phyloP scores from a whole-genome alignment of 371 early-diverging fungal species.

The Parasitella parasitica region DNA sequence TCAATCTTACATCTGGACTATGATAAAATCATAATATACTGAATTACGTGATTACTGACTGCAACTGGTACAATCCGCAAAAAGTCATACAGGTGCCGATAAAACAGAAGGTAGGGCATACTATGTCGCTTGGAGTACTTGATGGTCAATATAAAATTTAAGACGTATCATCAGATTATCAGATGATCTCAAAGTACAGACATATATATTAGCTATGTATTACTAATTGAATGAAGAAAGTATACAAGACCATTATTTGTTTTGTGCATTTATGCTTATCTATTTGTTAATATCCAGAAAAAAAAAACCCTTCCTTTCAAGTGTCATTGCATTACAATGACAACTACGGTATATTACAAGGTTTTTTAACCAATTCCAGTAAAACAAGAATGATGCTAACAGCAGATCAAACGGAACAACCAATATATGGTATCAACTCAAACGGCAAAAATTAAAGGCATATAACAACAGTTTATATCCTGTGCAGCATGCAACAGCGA shows the following conservation, averaged over 20 bases:
- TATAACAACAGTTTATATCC: conserved; percentile 71
- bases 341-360: conserved; percentile 83
- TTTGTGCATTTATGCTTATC: neutral
- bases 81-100: no score
- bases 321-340: conserved; percentile 85
- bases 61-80: conserved; percentile 79
- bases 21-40: conserved; percentile 92
- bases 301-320: conserved; percentile 90
- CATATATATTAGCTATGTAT: no score
- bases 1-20: conserved; percentile 71
- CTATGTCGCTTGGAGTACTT: no score
- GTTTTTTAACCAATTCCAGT: conserved; percentile 82
- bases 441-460: conserved; percentile 80
- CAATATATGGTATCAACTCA: conserved; percentile 94
- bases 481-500: conserved; percentile 82
- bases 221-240: no score
- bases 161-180: no score
- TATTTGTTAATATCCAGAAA: conserved; percentile 19
- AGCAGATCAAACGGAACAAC: conserved; percentile 89
- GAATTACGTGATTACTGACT: conserved; percentile 80
- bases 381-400: conserved; percentile 86
- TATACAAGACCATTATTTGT: neutral
- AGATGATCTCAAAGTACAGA: no score
- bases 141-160: no score
- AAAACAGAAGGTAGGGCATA: no score